Percentiles rank a stretch among this genome's conserved stretches.
phyloP scores from a whole-genome alignment of 257 asterid species.

The Leptodermis oblonga region DNA sequence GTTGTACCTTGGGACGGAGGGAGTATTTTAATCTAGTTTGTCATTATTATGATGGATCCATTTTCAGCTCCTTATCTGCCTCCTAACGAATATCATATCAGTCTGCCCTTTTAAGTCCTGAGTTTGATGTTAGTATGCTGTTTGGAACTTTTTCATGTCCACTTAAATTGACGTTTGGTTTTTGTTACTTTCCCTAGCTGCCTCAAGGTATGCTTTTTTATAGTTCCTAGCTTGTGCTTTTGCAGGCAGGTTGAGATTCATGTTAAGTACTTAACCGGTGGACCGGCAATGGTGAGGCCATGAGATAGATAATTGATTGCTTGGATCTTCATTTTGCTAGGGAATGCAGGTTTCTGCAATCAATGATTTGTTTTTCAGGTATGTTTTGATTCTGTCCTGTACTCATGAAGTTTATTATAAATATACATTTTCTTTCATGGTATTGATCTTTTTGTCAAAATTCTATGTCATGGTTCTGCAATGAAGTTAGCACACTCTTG shows the following conservation, averaged over 20 bases:
- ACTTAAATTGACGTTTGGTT: background rate
- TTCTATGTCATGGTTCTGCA: background rate
- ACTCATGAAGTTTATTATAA: background rate
- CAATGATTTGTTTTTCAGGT: slow-evolving; percentile 83
- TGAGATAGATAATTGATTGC: slow-evolving; percentile 66
- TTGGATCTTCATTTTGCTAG: slow-evolving; percentile 50
- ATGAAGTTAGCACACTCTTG: background rate
- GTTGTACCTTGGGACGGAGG: no score
- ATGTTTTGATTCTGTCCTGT: slow-evolving; percentile 14
- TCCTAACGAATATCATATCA: no score
- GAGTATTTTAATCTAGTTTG: background rate
- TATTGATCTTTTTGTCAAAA: background rate
- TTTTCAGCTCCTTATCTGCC: background rate
- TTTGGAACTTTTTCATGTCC: background rate
- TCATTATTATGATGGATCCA: background rate
- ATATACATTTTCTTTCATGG: background rate
- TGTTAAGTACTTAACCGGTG: slow-evolving; percentile 98
- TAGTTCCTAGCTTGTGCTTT: slow-evolving; percentile 18
- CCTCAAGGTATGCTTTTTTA: background rate
- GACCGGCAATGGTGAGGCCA: slow-evolving; percentile 94
- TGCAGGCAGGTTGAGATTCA: slow-evolving; percentile 91
- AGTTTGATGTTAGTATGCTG: background rate
- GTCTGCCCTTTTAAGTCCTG: background rate
- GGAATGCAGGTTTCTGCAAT: slow-evolving; percentile 65
- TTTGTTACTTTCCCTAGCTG: background rate